phyloP scores from a whole-genome alignment of 441 rosid genomes.

The Bocquillonia castaneifolia region DNA sequence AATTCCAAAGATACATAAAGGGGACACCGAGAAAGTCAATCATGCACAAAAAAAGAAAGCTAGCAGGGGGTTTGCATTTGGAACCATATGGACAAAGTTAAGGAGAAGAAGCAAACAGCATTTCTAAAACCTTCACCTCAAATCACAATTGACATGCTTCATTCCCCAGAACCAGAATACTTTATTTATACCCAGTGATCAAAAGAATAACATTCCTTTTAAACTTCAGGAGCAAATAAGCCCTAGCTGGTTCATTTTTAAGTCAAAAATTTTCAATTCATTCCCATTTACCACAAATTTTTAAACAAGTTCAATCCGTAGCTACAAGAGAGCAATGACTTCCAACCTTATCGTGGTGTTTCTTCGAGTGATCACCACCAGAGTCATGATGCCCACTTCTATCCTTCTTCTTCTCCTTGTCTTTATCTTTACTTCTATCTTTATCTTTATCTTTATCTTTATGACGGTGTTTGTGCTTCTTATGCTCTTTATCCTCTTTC shows the following conservation, averaged over 20 bases:
- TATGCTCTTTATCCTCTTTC: constrained; percentile 72
- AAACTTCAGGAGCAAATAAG: neutral
- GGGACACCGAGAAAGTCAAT: neutral
- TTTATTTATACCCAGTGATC: neutral
- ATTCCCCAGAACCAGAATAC: neutral
- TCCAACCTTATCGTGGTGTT: constrained; percentile 78
- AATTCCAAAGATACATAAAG: constrained; percentile 5
- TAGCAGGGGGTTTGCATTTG: neutral
- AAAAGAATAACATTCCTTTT: neutral
- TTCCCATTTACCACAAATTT: neutral
- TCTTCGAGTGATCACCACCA: constrained; percentile 65
- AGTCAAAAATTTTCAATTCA: neutral
- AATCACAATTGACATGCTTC: neutral
- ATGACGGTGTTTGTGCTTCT: constrained; percentile 85
- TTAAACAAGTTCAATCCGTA: neutral
- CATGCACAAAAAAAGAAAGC: neutral
- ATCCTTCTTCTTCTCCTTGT: constrained; percentile 74
- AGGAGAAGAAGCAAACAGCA: neutral
- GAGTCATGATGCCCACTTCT: constrained; percentile 75
- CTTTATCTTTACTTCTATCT: constrained; percentile 49
- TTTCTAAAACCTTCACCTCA: neutral
- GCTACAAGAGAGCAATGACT: constrained; percentile 27
- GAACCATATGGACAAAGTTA: too few relatives aligned
- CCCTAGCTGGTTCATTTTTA: neutral
- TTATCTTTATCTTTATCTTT: constrained; percentile 76